These are phyloP conservation scores for Monilinia laxa DNA, from an alignment of 2,329 filamentous ascomycete genomes.

Conservation along the genomic window DNA sequence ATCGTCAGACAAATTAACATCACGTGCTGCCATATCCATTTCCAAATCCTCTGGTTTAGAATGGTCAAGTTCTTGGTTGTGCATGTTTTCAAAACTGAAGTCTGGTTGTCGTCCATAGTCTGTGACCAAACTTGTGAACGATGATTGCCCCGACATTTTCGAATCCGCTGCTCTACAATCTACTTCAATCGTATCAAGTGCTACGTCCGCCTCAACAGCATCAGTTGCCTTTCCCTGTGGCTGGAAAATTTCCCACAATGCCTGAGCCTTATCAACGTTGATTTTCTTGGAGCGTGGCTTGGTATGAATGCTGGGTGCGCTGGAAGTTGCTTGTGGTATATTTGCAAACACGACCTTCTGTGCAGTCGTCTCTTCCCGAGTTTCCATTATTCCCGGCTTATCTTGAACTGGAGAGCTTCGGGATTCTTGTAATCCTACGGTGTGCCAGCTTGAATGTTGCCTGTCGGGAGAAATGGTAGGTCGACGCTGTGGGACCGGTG, in stretches of 20 bases:
- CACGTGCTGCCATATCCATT: conserved; percentile 4
- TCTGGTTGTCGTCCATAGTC: conserved; percentile 53
- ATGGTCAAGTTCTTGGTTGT: conserved; percentile 24
- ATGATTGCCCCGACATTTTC: conserved; percentile 40
- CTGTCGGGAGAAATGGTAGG: conserved; percentile 18
- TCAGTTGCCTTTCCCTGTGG: conserved; percentile 15
- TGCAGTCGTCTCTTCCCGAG: not conserved
- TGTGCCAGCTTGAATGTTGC: conserved; percentile 35
- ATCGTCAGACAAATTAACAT: not conserved
- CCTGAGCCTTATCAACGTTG: conserved; percentile 27
- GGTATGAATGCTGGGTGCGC: not conserved
- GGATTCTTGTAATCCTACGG: conserved; percentile 23
- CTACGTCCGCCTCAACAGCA: conserved; percentile 7
- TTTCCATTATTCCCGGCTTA: not conserved
- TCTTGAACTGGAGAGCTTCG: conserved; percentile 13
- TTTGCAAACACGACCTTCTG: not conserved
- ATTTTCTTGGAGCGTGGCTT: conserved; percentile 12
- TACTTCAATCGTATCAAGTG: conserved; percentile 14
- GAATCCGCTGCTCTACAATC: conserved; percentile 31
- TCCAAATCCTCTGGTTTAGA: conserved; percentile 22
- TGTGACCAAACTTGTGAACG: conserved; percentile 45
- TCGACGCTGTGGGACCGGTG: conserved; percentile 16
- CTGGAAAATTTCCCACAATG: conserved; percentile 29
- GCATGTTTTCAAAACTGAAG: conserved; percentile 42
- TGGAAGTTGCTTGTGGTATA: not conserved